Evolutionary conservation across 2,329 filamentous ascomycete species (phyloP).

Genomic region (Colletotrichum liriopes): DNA sequence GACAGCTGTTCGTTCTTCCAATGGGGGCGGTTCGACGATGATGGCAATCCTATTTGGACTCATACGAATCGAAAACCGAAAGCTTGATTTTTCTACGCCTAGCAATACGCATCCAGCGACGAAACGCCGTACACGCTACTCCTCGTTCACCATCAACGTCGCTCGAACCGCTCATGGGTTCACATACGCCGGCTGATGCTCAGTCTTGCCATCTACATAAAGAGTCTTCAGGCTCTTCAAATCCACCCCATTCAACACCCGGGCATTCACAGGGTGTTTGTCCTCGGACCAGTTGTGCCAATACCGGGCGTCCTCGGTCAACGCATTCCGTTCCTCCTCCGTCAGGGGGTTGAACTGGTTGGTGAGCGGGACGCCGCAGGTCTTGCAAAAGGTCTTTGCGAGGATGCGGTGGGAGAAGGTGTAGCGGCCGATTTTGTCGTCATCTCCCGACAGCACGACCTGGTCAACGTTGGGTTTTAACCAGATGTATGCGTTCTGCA

Average conservation of each 20-base stretch:
- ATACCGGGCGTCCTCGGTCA: constrained; percentile 48
- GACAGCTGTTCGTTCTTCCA: constrained; percentile 83
- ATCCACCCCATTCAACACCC: constrained; percentile 58
- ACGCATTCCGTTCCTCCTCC: constrained; percentile 54
- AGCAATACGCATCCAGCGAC: neutral
- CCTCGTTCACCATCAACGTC: neutral
- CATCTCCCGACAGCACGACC: constrained; percentile 57
- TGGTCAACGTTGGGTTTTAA: constrained; percentile 58
- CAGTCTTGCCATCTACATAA: constrained; percentile 49
- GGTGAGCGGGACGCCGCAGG: constrained; percentile 62
- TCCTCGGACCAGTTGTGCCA: constrained; percentile 42
- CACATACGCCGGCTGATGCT: constrained; percentile 54
- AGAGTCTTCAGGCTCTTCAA: constrained; percentile 47
- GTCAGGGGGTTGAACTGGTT: constrained; percentile 51
- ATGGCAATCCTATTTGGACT: constrained; percentile 82
- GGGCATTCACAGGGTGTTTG: constrained; percentile 56
- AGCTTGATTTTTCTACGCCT: constrained; percentile 5
- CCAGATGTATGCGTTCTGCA: constrained; percentile 62
- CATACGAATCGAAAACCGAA: constrained; percentile 15
- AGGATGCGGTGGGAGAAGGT: constrained; percentile 51
- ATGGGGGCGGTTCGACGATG: constrained; percentile 90
- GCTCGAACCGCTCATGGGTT: constrained; percentile 53
- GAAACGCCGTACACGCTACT: neutral
- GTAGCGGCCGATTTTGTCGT: constrained; percentile 59
- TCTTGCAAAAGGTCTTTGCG: constrained; percentile 64